phyloP scores from a whole-genome alignment of 352 stramenopile species.

The Pythium aquatile region DNA sequence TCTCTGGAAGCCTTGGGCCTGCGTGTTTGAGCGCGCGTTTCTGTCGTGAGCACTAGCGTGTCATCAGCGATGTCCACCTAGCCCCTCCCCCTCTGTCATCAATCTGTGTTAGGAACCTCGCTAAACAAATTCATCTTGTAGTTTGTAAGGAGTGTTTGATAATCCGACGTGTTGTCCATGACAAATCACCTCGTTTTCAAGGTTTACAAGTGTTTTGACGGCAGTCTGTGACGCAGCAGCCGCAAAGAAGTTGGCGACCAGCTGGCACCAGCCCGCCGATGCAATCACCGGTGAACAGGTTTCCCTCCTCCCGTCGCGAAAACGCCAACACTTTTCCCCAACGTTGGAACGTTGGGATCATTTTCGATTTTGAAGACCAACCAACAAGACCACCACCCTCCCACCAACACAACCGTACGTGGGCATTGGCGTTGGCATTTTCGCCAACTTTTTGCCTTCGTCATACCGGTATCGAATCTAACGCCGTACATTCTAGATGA shows the following conservation, averaged over 20 bases:
- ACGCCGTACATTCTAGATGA: constrained; percentile 33
- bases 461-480: neutral
- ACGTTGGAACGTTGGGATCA: constrained; percentile 10
- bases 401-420: constrained; percentile 13
- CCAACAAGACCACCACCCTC: constrained; percentile 10
- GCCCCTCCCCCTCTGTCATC: constrained; percentile 8
- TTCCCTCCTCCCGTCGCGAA: neutral
- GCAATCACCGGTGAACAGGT: neutral
- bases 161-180: neutral
- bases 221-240: constrained; percentile 16
- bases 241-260: neutral
- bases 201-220: constrained; percentile 12
- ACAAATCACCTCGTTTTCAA: constrained; percentile 14
- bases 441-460: constrained; percentile 11
- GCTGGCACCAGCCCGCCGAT: neutral
- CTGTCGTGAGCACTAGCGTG: neutral
- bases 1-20: neutral
- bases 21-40: constrained; percentile 15
- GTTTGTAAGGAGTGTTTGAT: neutral
- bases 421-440: neutral
- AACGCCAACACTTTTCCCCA: constrained; percentile 9
- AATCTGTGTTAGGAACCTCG: constrained; percentile 6
- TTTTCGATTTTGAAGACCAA: constrained; percentile 12
- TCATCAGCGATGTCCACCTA: constrained; percentile 17
- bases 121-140: neutral